Conservation (phyloP, 2,329 filamentous ascomycete genomes). For the Nemania bipapillata region DNA sequence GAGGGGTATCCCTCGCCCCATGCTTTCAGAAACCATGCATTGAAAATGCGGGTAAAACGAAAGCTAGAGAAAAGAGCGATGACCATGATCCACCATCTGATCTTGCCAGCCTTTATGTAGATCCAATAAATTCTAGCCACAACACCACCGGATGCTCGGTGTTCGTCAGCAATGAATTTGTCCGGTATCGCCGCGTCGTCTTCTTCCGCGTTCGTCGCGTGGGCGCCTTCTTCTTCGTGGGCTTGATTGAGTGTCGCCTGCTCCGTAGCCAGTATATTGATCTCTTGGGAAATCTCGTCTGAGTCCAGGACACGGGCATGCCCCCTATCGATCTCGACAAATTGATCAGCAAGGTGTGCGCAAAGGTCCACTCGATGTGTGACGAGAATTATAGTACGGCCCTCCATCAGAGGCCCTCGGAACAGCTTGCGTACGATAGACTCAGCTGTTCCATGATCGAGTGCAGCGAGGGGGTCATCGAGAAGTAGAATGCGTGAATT, state of each 20-base stretch:
- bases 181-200: slow-evolving; percentile 68
- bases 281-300: slow-evolving; percentile 58
- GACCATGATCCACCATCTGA: slow-evolving; percentile 76
- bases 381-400: slow-evolving; percentile 79
- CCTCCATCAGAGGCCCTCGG: slow-evolving; percentile 67
- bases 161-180: slow-evolving; percentile 83
- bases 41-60: slow-evolving; percentile 71
- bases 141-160: slow-evolving; percentile 78
- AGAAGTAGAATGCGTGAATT: slow-evolving; percentile 66
- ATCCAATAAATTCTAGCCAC: slow-evolving; percentile 81
- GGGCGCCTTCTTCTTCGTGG: slow-evolving; percentile 51
- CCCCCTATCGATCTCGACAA: slow-evolving; percentile 75
- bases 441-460: slow-evolving; percentile 71
- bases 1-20: slow-evolving; percentile 82
- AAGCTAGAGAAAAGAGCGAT: slow-evolving; percentile 71
- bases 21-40: slow-evolving; percentile 84
- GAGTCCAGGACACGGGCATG: slow-evolving; percentile 62
- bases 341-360: slow-evolving; percentile 75
- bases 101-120: slow-evolving; percentile 82
- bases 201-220: slow-evolving; percentile 52
- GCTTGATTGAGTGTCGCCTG: slow-evolving; percentile 40
- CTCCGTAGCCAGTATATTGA: slow-evolving; percentile 49
- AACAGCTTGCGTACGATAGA: slow-evolving; percentile 71
- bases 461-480: slow-evolving; percentile 71
- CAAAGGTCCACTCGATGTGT: slow-evolving; percentile 84